Evolutionary conservation across 257 asterid genomes (phyloP).

Genomic region (Solanum appendiculatum): DNA sequence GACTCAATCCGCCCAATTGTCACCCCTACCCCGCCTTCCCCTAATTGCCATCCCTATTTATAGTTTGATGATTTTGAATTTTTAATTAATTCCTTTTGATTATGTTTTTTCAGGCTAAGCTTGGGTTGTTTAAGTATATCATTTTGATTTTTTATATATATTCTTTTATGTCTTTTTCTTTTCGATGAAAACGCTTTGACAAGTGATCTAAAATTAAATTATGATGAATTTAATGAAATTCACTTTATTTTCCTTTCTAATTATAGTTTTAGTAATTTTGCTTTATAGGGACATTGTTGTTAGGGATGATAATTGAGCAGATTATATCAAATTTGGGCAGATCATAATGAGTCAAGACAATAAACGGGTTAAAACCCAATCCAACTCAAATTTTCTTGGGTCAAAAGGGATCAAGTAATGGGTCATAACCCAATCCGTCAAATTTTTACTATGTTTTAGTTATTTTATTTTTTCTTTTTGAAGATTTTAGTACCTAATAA

Average conservation of each 20-base stretch:
- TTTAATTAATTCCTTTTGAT: neutral
- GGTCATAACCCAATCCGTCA: too few species aligned
- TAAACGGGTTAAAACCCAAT: too few species aligned
- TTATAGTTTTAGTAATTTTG: neutral
- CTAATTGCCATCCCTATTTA: too few species aligned
- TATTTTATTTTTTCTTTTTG: too few species aligned
- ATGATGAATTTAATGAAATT: neutral
- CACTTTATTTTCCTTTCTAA: neutral
- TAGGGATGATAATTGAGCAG: too few species aligned
- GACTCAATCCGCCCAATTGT: fast-evolving
- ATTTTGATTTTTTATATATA: neutral
- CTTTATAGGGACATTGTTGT: neutral
- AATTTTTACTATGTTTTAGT: too few species aligned
- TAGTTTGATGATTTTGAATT: neutral
- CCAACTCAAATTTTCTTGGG: too few species aligned
- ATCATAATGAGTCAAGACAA: too few species aligned
- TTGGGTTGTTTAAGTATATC: neutral
- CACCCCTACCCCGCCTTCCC: neutral
- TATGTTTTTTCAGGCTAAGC: neutral
- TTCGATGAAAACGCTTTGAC: neutral
- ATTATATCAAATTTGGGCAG: too few species aligned
- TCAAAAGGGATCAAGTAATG: too few species aligned
- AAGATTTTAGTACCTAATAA: too few species aligned
- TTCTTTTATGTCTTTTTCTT: neutral
- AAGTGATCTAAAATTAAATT: neutral